Base-by-base conservation (phyloP, 768 basidiomycete species). In the Thelephora aurantiotincta region DNA sequence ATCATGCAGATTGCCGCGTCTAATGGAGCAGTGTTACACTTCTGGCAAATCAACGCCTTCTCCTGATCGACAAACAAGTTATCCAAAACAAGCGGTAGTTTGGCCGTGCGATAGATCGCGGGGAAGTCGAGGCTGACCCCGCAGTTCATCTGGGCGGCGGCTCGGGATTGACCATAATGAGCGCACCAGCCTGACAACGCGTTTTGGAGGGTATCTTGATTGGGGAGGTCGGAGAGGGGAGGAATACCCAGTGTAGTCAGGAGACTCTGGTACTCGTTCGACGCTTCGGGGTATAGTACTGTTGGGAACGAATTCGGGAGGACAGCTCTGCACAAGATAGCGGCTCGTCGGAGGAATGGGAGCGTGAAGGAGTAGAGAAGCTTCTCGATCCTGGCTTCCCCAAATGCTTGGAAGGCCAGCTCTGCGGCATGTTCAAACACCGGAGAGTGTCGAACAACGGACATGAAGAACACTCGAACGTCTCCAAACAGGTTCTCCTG, bases 1-100 rank as follows among this genome's bases (percentile, higher is more conserved):
- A 92, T 70, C 51, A 97, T 62, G 61, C 96, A 99, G 2, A 99
- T 78, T 0, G 92, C 96, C 16, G 89, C 88, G 54, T 88, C 89
- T 9, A 69, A 65, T 0, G 93, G 91, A 16, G 85, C 77, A 0
- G 78, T 86, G 34, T 75, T 70, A 62, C 96, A 99, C 33, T 76
- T 72, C 16, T 62, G 63, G 60, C 96, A 99, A 33, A 71, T 73
- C 65, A 90, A 67, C 30, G 75, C 72, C 55, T 80, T 82, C 35
- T 84, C 78, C 48, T 80, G 75, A 47, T 74, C 72, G n/a, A 76
- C 73, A 57, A 94, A 87, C 19, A 98, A 62, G 45, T 78, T 79
- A 58, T 97, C 94, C 53, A 96, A 74, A 14, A 82, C 77, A 0
- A 79, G 56, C 0, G 94, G 94, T 0, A 99, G 70, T 35, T 79